Base-by-base conservation (phyloP, 31 red algal species). In the Asparagopsis taxiformis region DNA sequence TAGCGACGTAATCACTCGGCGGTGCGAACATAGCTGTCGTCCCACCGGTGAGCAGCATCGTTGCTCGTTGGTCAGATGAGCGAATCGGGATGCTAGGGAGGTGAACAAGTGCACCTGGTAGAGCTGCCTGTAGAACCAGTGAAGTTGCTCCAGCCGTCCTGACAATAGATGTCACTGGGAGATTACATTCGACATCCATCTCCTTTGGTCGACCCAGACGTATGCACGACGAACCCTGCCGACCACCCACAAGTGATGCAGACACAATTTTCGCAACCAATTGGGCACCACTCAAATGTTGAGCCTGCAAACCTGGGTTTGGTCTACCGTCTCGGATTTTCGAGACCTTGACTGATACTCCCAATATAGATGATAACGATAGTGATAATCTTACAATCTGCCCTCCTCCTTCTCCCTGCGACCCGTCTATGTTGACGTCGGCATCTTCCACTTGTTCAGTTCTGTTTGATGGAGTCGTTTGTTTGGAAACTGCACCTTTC, bases 301-400 rank as follows among this genome's bases (percentile, higher is more conserved):
- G 84, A 1, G 65, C 64, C 5, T 28, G 31, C 16, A 80, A 51
- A 17, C 84, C 84, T 13, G 65, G 65, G 25, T 35, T 56, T 21
- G 73, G 48, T 23, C 74, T 58, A 1, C 51, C 63, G 20, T 46
- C 52, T 19, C 87, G 65, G 57, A 90, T 70, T 35, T 75, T 34
- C 20, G 29, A 38, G 15, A 90, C 48, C 11, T 50, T 22, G 0
- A 80, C 65, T 16, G 74, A 59, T 23, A 20, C 36, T 36, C 34
- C 46, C 25, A 82, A 51, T 28, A 80, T 16, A 10, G 77, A 48
- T 36, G 52, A 50, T 36, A 76, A 61, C 19, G 76, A 22, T 19
- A 80, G 59, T n/a, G 87, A 31, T 33, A 59, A 62, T 20, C 87
- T 67, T 1, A 90, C 34, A 24, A 90, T 74, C 55, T 90, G 87